Evolutionary conservation across 495 filamentous ascomycete species (phyloP), one percentile per base, ranked within the genome.

Genomic region (Cudoniella acicularis): DNA sequence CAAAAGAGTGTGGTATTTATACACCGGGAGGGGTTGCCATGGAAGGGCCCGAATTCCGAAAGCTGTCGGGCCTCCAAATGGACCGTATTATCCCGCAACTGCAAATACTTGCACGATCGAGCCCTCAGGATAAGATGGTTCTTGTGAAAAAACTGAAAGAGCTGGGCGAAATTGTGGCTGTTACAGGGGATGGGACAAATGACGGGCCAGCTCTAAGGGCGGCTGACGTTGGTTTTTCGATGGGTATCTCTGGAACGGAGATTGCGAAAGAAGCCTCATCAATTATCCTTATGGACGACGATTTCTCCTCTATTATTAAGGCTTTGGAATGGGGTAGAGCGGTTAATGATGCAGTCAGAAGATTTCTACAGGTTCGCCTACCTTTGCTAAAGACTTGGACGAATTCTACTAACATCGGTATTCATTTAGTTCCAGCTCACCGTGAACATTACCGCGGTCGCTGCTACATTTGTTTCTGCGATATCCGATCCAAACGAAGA

Each of bases 241-340:
- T 96, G 92, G 91, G 91, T 65, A 86, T 96, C 56, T 79, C 88
- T 46, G 92, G 91, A 56, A 96, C 92, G 27, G 91, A 96, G 69
- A 90, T 96, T 18, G 91, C 91, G 10, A 96, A 95, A 68, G 91
- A 95, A 67, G 91, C 91, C 16, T 94, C 91, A n/a, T 87, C 90
- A 42, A 96, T 96, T 61, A 91, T 96, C 61, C 74, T 96, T 52
- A 92, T 95, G 87, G 90, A 96, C 65, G 91, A 96, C 70, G 92
- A 96, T 64, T 96, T 96, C 70, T 71, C 90, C 8, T 95, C 90
- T 20, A 96, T 96, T 62, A 83, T 96, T 51, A 91, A 89, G 65
- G 92, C 90, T 52, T 81, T 96, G 60, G 83, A 88, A 72, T 95
- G 90, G 91, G 91, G 92, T 64, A 81, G 92, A 56, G 87, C 89